Evolutionary conservation across 148 eudicot species (phyloP).

Genomic region (Simmondsia chinensis): DNA sequence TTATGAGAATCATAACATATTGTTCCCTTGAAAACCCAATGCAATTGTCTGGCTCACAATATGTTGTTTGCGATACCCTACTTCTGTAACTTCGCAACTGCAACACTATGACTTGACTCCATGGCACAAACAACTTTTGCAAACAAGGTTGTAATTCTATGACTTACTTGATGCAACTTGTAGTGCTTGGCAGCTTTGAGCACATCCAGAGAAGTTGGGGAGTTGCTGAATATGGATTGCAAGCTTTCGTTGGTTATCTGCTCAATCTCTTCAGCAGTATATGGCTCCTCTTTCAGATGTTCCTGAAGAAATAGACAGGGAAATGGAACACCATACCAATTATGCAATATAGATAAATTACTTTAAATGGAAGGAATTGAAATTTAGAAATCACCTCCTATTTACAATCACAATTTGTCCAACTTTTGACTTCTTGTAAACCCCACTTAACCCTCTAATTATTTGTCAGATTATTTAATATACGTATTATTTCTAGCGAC

Average conservation of each 20-base stretch:
- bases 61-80: too few species aligned
- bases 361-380: background rate
- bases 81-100: too few species aligned
- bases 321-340: background rate
- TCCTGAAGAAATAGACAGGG: conserved; percentile 34
- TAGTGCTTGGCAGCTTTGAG: conserved; percentile 69
- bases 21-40: too few species aligned
- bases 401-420: too few species aligned
- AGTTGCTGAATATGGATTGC: conserved; percentile 47
- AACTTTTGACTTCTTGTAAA: too few species aligned
- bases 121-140: conserved; percentile 1
- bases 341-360: background rate
- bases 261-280: conserved; percentile 70
- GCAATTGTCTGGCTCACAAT: too few species aligned
- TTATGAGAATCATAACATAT: too few species aligned
- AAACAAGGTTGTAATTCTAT: background rate
- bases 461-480: too few species aligned
- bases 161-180: conserved; percentile 71
- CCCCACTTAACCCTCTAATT: too few species aligned
- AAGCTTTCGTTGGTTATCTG: conserved; percentile 40
- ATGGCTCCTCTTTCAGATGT: conserved; percentile 70
- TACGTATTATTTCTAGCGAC: too few species aligned
- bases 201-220: conserved; percentile 83
- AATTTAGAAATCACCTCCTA: too few species aligned
- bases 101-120: too few species aligned